Evolutionary conservation across 2,329 filamentous ascomycete genomes (phyloP).

Genomic region (Furcasterigmium furcatum): DNA sequence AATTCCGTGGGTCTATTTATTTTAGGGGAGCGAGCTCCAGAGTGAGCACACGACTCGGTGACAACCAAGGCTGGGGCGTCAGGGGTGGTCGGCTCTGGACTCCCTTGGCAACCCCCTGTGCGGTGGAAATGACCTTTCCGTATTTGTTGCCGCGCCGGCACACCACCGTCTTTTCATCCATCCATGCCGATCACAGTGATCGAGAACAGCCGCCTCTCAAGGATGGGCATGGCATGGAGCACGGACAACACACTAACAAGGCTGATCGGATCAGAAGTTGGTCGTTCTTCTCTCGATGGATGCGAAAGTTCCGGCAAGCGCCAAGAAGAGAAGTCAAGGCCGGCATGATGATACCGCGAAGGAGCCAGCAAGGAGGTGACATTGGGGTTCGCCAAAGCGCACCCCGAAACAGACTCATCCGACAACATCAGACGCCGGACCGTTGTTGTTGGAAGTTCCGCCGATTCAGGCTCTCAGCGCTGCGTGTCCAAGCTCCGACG

Average conservation of each 20-base stretch:
- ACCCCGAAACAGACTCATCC: background rate
- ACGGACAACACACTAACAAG: too few species aligned
- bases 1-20: background rate
- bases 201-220: too few species aligned
- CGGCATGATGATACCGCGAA: background rate
- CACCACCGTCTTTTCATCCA: background rate
- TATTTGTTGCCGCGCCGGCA: background rate
- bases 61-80: background rate
- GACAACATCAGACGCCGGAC: slow-evolving; percentile 1
- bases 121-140: background rate
- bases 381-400: background rate
- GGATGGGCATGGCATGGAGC: too few species aligned
- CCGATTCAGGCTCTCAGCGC: background rate
- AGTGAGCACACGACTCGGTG: background rate
- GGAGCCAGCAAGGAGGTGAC: background rate
- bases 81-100: too few species aligned
- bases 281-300: background rate
- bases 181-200: background rate
- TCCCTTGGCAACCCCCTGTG: background rate
- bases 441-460: background rate
- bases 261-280: background rate
- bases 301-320: background rate
- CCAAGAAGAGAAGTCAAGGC: background rate
- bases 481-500: too few species aligned
- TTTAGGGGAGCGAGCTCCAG: background rate